Percentiles rank a stretch among this genome's conserved stretches.
phyloP scores from a whole-genome alignment of 176 grass and related monocot genomes.

The Typha latifolia region DNA sequence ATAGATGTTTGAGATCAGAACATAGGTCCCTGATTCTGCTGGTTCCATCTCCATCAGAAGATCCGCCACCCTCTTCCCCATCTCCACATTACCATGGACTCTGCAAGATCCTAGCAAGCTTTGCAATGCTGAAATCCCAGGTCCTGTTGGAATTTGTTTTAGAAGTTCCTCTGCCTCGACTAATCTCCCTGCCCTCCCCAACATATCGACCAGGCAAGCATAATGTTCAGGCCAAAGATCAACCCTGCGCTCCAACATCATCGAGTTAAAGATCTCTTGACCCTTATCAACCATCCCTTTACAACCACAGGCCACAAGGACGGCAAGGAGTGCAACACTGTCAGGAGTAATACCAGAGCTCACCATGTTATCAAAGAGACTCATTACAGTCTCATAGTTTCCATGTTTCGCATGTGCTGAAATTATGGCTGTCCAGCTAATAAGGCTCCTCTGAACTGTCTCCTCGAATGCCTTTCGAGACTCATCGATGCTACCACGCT shows the following conservation, averaged over 20 bases:
- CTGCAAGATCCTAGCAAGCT: slow-evolving; percentile 70
- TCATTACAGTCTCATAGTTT: slow-evolving; percentile 37
- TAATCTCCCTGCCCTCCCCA: slow-evolving; percentile 57
- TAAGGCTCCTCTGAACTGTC: slow-evolving; percentile 23
- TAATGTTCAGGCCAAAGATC: slow-evolving; percentile 80
- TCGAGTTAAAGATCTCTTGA: slow-evolving; percentile 43
- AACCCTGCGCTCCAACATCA: slow-evolving; percentile 26
- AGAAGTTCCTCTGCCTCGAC: slow-evolving; percentile 60
- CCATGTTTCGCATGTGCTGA: slow-evolving; percentile 66
- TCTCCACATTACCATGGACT: slow-evolving; percentile 46
- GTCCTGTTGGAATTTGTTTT: slow-evolving; percentile 28
- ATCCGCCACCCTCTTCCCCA: slow-evolving; percentile 42
- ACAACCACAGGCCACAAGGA: slow-evolving; percentile 65
- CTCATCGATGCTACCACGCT: slow-evolving; percentile 57
- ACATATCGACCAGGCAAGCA: slow-evolving; percentile 71
- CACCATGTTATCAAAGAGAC: slow-evolving; percentile 52
- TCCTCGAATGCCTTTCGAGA: slow-evolving; percentile 42
- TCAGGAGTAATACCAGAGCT: slow-evolving; percentile 39
- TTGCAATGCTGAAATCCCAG: slow-evolving; percentile 60
- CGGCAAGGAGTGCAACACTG: slow-evolving; percentile 47
- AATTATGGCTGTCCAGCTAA: slow-evolving; percentile 69
- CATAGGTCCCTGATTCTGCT: slow-evolving; percentile 51
- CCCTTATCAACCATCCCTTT: slow-evolving; percentile 44
- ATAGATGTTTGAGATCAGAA: slow-evolving; percentile 78
- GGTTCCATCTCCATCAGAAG: slow-evolving; percentile 37